Percentiles rank a stretch among this genome's conserved stretches.
These are phyloP conservation scores for Clitopilus hobsonii DNA, from an alignment of 768 basidiomycete species.

Conservation along the genomic window DNA sequence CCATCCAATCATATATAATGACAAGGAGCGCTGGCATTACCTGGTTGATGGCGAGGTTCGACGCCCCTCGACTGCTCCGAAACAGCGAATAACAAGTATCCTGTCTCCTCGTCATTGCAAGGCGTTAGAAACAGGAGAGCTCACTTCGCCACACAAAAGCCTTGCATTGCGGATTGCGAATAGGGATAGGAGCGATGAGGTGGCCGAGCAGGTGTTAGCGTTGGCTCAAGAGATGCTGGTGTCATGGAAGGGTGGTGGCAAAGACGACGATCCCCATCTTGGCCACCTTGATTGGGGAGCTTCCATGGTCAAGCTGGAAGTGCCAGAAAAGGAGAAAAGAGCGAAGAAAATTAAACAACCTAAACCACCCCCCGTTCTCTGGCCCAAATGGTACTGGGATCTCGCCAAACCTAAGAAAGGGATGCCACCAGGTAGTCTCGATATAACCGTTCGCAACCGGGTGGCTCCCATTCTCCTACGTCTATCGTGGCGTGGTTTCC, in stretches of 20 bases:
- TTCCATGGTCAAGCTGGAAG: slow-evolving; percentile 10
- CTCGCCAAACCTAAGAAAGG: slow-evolving; percentile 70
- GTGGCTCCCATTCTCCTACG: slow-evolving; percentile 81
- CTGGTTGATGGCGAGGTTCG: slow-evolving; percentile 23
- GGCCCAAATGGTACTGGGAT: slow-evolving; percentile 99
- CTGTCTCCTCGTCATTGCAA: slow-evolving; percentile 42
- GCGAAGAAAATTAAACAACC: slow-evolving; percentile 26
- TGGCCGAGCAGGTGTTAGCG: slow-evolving; percentile 34
- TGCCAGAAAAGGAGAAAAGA: slow-evolving; percentile 7
- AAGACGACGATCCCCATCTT: slow-evolving; percentile 48
- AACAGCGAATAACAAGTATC: slow-evolving; percentile 38
- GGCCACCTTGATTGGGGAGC: slow-evolving; percentile 66
- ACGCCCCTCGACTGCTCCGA: slow-evolving; percentile 39
- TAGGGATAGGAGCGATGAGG: slow-evolving; percentile 31
- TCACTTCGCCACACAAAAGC: slow-evolving; percentile 35
- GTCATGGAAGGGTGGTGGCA: slow-evolving; percentile 9
- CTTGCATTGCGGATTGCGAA: slow-evolving; percentile 44
- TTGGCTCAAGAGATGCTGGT: too few species aligned
- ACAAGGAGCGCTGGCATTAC: slow-evolving; percentile 68
- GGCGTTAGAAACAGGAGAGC: slow-evolving; percentile 34
- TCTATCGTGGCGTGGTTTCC: slow-evolving; percentile 83
- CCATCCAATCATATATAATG: slow-evolving; percentile 51
- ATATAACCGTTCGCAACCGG: slow-evolving; percentile 80
- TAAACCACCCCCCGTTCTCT: slow-evolving; percentile 50
- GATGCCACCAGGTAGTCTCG: slow-evolving; percentile 64